Base-by-base conservation (phyloP, 148 eudicot species). In the Amaranthus palmeri region DNA sequence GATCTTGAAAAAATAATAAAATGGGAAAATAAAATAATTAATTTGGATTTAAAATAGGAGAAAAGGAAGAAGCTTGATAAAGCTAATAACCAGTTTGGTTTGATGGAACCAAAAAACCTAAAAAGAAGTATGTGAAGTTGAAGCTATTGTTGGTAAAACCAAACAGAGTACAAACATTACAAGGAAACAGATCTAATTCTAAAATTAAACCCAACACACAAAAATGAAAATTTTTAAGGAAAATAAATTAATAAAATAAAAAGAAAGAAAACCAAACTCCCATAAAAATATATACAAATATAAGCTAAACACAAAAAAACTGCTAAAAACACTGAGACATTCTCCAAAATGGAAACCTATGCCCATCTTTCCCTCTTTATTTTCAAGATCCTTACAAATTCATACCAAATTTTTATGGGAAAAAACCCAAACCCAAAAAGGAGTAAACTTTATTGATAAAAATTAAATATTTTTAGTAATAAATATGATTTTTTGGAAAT, bases 301-400 rank as follows among this genome's bases (percentile, higher is more conserved):
- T 45, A 52, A 73, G 75, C 13, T 70, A 74, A 68, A 69, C 71
- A 74, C 71, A 64, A 67, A 54, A 25, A 52, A 61, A 57, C 62
- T 70, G 78, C 89, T 81, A 82, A 64, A 79, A 80, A 83, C 82
- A 82, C 85, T 72, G 83, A 86, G 77, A 84, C 87, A 86, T 77
- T 83, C 87, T 83, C 85, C 70, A 76, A 84, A 82, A 86, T 51
- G 85, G 89, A 78, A 86, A 86, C 67, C 74, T 68, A 71, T 66
- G 10, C 54, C 51, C 58, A 36, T 69, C 10, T 64, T 75, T 64
- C 15, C 54, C 46, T 42, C 44, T 13, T 12, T 72, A 71, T 72
- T 49, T 18, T 49, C 65, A 74, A 73, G 53, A 65, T 53, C 64
- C 15, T 25, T 25, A 36, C 13, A 61, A 15, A 15, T 9, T 52